Conservation (phyloP, 75 land plant genomes). For the Selaginella tamariscina region DNA sequence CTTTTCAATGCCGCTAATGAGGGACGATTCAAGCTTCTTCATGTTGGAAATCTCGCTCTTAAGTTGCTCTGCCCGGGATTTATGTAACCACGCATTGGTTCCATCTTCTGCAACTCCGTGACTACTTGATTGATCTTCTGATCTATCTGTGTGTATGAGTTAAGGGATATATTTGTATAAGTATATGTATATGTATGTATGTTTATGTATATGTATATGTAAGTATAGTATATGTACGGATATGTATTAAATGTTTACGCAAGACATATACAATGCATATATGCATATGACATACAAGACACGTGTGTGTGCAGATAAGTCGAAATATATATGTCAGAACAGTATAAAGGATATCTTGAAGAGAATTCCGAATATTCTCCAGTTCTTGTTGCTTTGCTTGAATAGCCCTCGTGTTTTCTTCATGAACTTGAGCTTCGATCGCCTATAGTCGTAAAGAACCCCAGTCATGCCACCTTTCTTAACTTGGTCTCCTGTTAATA, state of each 20-base stretch:
- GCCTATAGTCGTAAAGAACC: conserved; percentile 81
- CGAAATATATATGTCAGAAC: background rate
- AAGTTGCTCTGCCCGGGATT: conserved; percentile 72
- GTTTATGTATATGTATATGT: too few species aligned
- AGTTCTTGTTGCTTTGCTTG: conserved; percentile 52
- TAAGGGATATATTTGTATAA: conserved; percentile 31
- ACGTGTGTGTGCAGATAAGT: too few species aligned
- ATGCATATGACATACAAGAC: too few species aligned
- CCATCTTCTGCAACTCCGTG: conserved; percentile 72
- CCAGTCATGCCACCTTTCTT: conserved; percentile 99
- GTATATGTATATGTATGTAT: too few species aligned
- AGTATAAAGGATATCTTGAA: conserved; percentile 76
- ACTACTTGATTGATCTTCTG: conserved; percentile 49
- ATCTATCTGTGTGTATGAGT: conserved; percentile 58
- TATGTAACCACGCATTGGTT: conserved; percentile 62
- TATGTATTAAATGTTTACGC: too few species aligned
- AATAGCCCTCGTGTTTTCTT: conserved; percentile 40
- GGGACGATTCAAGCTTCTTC: conserved; percentile 50
- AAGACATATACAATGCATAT: too few species aligned
- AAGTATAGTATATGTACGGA: too few species aligned
- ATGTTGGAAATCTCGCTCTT: conserved; percentile 60
- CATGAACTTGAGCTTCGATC: conserved; percentile 74
- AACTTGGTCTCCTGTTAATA: conserved; percentile 84
- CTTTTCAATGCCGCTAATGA: conserved; percentile 57
- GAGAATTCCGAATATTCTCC: conserved; percentile 32